These are phyloP conservation scores for Suhomyces ambrosiae DNA, from an alignment of 1,139 yeast species.

Conservation along the genomic window DNA sequence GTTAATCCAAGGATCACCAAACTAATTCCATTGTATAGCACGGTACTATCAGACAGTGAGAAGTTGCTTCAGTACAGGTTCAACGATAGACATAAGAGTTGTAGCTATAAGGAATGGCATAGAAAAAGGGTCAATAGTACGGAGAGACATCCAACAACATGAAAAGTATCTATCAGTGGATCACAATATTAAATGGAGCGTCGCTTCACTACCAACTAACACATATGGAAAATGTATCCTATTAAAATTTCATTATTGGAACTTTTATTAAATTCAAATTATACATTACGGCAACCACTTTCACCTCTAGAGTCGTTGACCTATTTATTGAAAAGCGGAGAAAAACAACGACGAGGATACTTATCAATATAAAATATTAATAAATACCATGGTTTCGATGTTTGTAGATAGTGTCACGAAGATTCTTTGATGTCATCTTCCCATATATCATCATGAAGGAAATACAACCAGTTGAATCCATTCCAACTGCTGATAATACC, in stretches of 20 bases:
- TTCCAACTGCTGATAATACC: constrained; percentile 90
- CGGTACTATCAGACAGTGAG: background rate
- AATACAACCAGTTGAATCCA: constrained; percentile 85
- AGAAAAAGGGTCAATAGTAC: background rate
- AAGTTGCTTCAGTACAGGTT: constrained; percentile 7
- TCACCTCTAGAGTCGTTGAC: background rate
- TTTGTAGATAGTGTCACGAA: background rate
- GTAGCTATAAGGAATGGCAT: background rate
- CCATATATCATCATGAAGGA: constrained; percentile 74
- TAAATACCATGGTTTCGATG: no score
- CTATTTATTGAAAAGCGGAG: background rate
- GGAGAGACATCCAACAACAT: no score
- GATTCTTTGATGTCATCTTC: constrained; percentile 15
- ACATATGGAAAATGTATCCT: no score
- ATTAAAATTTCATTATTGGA: background rate
- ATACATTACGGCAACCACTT: background rate
- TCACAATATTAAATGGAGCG: no score
- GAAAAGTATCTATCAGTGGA: no score
- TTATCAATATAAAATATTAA: no score
- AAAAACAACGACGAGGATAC: no score
- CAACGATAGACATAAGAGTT: constrained; percentile 1
- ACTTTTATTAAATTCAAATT: background rate
- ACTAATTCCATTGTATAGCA: background rate
- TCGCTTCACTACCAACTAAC: no score
- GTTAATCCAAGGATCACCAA: background rate